Evolutionary conservation across 768 basidiomycete species (phyloP).

Genomic region (Tricholoma hemisulphureum): DNA sequence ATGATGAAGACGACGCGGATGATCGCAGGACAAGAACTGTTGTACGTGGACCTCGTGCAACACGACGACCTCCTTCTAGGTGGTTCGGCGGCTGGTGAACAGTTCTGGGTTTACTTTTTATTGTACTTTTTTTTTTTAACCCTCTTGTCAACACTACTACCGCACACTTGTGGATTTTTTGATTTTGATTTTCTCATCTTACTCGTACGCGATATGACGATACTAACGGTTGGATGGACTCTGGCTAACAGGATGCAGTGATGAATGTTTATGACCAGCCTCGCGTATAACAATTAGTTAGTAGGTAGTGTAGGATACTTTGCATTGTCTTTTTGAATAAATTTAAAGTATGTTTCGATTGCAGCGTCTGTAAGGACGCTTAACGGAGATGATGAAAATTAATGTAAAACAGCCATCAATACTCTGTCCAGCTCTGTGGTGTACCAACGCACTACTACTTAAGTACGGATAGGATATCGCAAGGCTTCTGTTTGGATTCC

Average conservation of each 20-base stretch:
- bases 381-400: too few relatives aligned
- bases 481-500: background rate
- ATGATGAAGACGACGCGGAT: conserved; percentile 30
- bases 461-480: too few relatives aligned
- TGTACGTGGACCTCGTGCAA: conserved; percentile 43
- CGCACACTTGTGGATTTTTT: conserved; percentile 7
- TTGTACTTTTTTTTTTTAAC: conserved; percentile 30
- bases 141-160: conserved; percentile 10
- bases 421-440: too few relatives aligned
- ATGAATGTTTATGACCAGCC: conserved; percentile 28
- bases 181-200: conserved; percentile 10
- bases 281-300: conserved; percentile 21
- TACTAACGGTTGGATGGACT: conserved; percentile 31
- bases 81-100: conserved; percentile 63
- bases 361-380: too few relatives aligned
- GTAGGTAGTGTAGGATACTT: conserved; percentile 39
- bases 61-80: conserved; percentile 49
- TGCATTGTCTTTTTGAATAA: background rate
- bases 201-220: conserved; percentile 15
- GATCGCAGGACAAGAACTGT: conserved; percentile 40
- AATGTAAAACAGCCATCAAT: background rate
- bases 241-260: conserved; percentile 24
- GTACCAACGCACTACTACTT: too few relatives aligned
- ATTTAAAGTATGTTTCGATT: too few relatives aligned
- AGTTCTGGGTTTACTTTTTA: conserved; percentile 29